Evolutionary conservation across 2,329 filamentous ascomycete species (phyloP).

Genomic region (Monilinia vaccinii-corymbosi): DNA sequence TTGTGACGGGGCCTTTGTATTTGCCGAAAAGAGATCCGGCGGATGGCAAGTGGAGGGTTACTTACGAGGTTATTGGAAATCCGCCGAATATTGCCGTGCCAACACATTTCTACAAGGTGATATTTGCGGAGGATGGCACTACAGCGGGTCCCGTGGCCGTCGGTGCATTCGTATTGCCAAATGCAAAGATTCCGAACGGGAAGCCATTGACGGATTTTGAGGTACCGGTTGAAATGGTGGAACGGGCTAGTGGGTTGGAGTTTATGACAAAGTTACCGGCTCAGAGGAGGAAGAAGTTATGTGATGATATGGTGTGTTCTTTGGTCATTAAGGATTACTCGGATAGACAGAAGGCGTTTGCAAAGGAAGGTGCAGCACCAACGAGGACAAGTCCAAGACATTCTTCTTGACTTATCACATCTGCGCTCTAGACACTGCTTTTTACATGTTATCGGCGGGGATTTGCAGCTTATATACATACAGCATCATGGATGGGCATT

Average conservation of each 20-base stretch:
- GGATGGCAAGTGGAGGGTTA: constrained; percentile 92
- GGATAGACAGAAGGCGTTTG: constrained; percentile 49
- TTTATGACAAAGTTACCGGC: constrained; percentile 74
- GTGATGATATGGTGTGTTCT: constrained; percentile 76
- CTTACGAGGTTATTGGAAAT: constrained; percentile 89
- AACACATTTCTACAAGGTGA: constrained; percentile 99
- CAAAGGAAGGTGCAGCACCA: constrained; percentile 20
- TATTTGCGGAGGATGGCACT: constrained; percentile 81
- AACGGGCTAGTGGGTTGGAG: constrained; percentile 84
- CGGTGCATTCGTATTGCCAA: constrained; percentile 91
- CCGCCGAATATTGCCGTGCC: constrained; percentile 93
- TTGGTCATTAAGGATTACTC: constrained; percentile 74
- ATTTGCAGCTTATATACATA: constrained; percentile 11
- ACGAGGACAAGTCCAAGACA: constrained; percentile 27
- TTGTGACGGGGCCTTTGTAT: constrained; percentile 91
- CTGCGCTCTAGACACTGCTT: background rate
- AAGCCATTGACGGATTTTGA: constrained; percentile 89
- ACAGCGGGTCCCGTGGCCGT: constrained; percentile 68
- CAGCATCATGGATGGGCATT: background rate
- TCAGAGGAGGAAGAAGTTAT: constrained; percentile 67
- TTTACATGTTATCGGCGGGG: constrained; percentile 12
- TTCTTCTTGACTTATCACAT: constrained; percentile 11
- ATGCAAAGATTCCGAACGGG: constrained; percentile 76
- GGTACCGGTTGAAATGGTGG: constrained; percentile 85
- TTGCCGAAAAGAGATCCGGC: constrained; percentile 70